Evolutionary conservation across 306 rosid genomes (phyloP).

Genomic region (Rosa persica): DNA sequence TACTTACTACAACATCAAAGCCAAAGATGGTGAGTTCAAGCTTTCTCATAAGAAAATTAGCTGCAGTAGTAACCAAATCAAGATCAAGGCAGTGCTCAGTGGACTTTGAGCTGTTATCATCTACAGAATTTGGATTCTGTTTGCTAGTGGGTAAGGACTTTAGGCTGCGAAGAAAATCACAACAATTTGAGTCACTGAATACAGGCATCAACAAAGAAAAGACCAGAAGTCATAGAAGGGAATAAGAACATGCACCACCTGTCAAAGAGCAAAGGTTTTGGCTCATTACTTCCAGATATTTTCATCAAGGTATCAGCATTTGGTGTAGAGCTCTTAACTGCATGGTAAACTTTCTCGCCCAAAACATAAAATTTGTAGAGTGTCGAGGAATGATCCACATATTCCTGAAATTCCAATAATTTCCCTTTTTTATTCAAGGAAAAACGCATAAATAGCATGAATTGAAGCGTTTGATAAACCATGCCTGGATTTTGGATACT

Average conservation of each 20-base stretch:
- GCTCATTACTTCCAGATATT: slow-evolving; percentile 41
- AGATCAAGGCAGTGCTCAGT: slow-evolving; percentile 46
- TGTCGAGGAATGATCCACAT: slow-evolving; percentile 87
- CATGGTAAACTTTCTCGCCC: slow-evolving; percentile 74
- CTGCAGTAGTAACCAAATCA: slow-evolving; percentile 58
- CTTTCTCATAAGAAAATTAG: slow-evolving; percentile 61
- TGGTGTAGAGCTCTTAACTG: slow-evolving; percentile 84
- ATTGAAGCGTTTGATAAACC: not conserved
- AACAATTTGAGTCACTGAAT: not conserved
- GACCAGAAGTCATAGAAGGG: not conserved
- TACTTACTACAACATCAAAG: slow-evolving; percentile 78
- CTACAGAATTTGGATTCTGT: slow-evolving; percentile 30
- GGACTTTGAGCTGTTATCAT: slow-evolving; percentile 19
- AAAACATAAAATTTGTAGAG: slow-evolving; percentile 78
- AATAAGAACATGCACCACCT: slow-evolving; percentile 34
- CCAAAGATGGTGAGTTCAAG: slow-evolving; percentile 80
- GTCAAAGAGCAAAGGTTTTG: slow-evolving; percentile 73
- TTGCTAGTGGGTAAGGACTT: slow-evolving; percentile 64
- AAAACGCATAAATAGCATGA: slow-evolving; percentile 7
- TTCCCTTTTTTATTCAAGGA: not conserved
- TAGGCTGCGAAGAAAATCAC: slow-evolving; percentile 39
- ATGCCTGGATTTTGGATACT: not conserved
- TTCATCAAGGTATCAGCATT: slow-evolving; percentile 56
- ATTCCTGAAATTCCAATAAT: slow-evolving; percentile 54
- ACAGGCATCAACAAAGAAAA: slow-evolving; percentile 9